Evolutionary conservation across 768 basidiomycete genomes (phyloP), one percentile per base, ranked within the genome.

Genomic region (Mrakia gelida): DNA sequence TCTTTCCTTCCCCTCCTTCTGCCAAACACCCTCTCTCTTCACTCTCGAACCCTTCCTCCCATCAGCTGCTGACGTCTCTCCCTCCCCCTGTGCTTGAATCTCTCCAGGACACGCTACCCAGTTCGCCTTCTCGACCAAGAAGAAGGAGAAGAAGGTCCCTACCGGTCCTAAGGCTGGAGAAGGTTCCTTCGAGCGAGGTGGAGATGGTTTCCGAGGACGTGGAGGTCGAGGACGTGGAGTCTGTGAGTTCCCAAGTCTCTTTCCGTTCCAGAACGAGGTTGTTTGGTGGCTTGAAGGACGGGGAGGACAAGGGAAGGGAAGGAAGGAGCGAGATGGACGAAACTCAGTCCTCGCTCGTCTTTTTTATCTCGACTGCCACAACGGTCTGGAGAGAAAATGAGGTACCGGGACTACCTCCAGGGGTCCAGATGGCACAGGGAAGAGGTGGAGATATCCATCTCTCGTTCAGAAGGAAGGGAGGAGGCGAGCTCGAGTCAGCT

Each of bases 81-180:
- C 13, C 30, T 30, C 11, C 0, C 43, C 56, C 15, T 43, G n/a
- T n/a, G n/a, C 2, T 30, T 8, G 23, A n/a, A 26, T 52, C 49
- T 16, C 49, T 52, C 5, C 78, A 85, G 84, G 84, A 75, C 84
- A 82, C 67, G 85, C 84, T 32, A 77, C 82, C 45, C 84, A 84
- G 80, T 85, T 85, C 81, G 84, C 84, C 45, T 81, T 82, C 77
- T 82, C 84, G 45, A 82, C 43, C 18, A 67, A 80, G 56, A 83
- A 81, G 79, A 78, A 77, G 65, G 75, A 83, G 77, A 83, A 83
- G 82, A 84, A 84, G 77, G 71, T 82, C 63, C 63, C 68, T 26
- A 65, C 76, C 73, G 65, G 28, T 23, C 56, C 75, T 49, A 77
- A 73, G 76, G 43, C 71, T 32, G 8, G 73, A 49, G 83, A 81